phyloP scores from a whole-genome alignment of 169 alveolate genomes.

The Plasmodium fragile region DNA sequence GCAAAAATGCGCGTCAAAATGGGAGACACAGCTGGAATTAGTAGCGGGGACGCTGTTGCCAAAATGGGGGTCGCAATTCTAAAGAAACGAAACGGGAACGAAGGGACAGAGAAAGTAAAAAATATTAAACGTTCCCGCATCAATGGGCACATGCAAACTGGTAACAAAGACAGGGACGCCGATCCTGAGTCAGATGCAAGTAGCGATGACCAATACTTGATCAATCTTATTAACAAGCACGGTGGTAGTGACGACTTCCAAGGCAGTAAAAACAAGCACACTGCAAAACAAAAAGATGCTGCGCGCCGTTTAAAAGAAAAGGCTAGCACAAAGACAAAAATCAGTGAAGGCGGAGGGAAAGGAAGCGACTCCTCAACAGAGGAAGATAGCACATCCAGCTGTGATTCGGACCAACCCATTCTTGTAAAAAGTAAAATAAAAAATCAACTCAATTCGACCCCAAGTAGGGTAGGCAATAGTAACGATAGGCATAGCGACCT shows the following conservation, averaged over 20 bases:
- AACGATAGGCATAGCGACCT: not conserved
- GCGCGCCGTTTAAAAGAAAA: not conserved
- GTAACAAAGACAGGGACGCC: not conserved
- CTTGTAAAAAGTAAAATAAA: slow-evolving; percentile 35
- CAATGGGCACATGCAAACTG: not conserved
- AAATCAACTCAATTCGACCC: not conserved
- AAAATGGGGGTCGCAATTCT: not conserved
- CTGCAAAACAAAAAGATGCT: not conserved
- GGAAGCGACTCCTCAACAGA: not conserved
- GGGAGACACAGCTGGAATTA: not conserved
- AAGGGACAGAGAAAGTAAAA: not conserved
- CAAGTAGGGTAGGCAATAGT: not conserved
- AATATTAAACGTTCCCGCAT: not conserved
- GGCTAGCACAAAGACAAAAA: not conserved
- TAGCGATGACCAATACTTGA: slow-evolving; percentile 53
- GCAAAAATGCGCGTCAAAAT: slow-evolving; percentile 7
- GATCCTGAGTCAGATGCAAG: slow-evolving; percentile 17
- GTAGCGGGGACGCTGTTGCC: not conserved
- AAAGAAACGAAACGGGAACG: not conserved
- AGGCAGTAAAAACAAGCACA: not conserved
- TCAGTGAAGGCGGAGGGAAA: not conserved
- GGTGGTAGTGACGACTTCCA: not conserved
- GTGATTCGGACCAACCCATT: slow-evolving; percentile 59
- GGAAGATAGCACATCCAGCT: not conserved
- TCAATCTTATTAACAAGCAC: slow-evolving; percentile 4